Conservation (phyloP, 306 rosid genomes). For the Herpetospermum pedunculosum region DNA sequence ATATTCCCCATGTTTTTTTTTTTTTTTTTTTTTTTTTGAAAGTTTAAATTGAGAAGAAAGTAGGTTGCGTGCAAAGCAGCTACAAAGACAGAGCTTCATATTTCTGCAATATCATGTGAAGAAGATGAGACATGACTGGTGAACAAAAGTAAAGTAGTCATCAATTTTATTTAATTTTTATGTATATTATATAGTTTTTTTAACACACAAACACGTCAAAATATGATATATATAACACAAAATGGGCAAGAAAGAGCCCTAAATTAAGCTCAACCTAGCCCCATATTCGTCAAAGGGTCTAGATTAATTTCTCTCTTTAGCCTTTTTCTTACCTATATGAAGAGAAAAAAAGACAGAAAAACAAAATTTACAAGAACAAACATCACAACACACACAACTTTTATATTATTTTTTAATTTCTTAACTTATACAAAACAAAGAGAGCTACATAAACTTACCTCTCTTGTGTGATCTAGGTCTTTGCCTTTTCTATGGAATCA, state of each 20-base stretch:
- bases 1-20: constrained; percentile 8
- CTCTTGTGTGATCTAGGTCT: constrained; percentile 12
- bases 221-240: background rate
- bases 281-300: constrained; percentile 7
- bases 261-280: constrained; percentile 12
- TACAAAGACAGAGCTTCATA: background rate
- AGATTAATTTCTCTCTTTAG: constrained; percentile 5
- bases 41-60: constrained; percentile 2
- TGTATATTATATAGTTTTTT: background rate
- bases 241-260: background rate
- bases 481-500: constrained; percentile 1
- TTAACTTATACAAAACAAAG: background rate
- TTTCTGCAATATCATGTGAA: constrained; percentile 3
- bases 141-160: background rate
- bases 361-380: background rate
- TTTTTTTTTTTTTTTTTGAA: constrained; percentile 8
- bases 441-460: constrained; percentile 4
- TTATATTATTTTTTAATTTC: background rate
- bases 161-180: background rate
- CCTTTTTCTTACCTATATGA: constrained; percentile 1
- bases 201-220: background rate
- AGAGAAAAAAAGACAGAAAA: background rate
- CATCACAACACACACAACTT: background rate
- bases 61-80: constrained; percentile 1
- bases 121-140: constrained; percentile 9